phyloP scores from a whole-genome alignment of 345 rosid species.

The Limnanthes douglasii region DNA sequence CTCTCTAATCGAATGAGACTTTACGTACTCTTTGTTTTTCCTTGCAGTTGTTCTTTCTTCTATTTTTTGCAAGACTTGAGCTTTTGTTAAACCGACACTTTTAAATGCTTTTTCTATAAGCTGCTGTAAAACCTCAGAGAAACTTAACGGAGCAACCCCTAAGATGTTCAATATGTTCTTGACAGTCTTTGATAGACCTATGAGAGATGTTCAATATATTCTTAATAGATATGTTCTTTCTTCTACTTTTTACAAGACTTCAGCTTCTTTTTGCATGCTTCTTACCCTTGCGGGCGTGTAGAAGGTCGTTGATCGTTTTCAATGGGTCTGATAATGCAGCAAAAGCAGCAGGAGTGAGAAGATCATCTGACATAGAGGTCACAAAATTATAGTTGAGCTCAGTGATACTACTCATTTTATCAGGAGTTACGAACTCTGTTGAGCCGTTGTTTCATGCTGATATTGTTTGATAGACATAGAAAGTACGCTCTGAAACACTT shows the following conservation, averaged over 20 bases:
- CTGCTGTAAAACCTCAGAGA: constrained; percentile 64
- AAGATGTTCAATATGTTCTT: no score
- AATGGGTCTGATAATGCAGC: constrained; percentile 83
- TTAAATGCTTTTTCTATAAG: constrained; percentile 62
- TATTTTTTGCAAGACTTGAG: constrained; percentile 36
- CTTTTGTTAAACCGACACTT: constrained; percentile 61
- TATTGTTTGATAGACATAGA: constrained; percentile 90
- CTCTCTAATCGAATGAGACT: constrained; percentile 73
- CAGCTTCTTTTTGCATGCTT: constrained; percentile 44
- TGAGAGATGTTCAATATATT: constrained; percentile 38
- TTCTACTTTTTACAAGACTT: constrained; percentile 57
- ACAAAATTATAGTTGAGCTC: constrained; percentile 38
- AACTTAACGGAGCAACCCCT: neutral
- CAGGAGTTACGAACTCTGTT: constrained; percentile 27
- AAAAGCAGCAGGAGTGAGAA: constrained; percentile 61
- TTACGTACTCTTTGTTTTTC: constrained; percentile 65
- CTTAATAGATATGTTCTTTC: constrained; percentile 48
- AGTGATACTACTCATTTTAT: constrained; percentile 22
- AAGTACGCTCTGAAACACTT: constrained; percentile 87
- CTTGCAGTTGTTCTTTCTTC: constrained; percentile 60
- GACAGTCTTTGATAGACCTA: constrained; percentile 54
- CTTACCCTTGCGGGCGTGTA: constrained; percentile 85
- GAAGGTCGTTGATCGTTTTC: constrained; percentile 69
- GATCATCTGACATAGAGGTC: constrained; percentile 91
- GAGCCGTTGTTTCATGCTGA: constrained; percentile 26